These are phyloP conservation scores for Solanum appendiculatum DNA, from an alignment of 257 asterid genomes.

Conservation along the genomic window DNA sequence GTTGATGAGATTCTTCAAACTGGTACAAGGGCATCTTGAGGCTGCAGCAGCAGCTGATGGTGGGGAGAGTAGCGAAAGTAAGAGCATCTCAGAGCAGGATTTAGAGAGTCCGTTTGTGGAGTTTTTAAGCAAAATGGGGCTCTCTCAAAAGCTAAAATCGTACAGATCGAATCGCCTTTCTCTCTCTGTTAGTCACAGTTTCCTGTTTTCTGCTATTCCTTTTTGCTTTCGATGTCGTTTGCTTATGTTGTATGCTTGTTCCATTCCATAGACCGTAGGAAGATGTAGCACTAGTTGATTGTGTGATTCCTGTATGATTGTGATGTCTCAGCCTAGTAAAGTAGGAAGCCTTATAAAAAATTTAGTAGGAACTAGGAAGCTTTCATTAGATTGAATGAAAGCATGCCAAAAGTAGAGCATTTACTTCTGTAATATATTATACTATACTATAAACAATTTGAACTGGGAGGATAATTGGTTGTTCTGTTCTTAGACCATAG, in stretches of 20 bases:
- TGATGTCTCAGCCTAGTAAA: not conserved
- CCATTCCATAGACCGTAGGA: not conserved
- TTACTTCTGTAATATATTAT: not conserved
- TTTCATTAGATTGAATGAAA: not conserved
- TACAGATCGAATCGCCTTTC: slow-evolving; percentile 33
- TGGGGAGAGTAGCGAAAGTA: slow-evolving; percentile 11
- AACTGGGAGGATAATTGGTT: not conserved
- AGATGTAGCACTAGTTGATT: not conserved
- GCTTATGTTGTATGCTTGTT: not conserved
- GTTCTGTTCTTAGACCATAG: not conserved
- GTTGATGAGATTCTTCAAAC: slow-evolving; percentile 82
- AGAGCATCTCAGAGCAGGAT: slow-evolving; percentile 52
- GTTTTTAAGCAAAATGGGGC: slow-evolving; percentile 51
- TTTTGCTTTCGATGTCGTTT: not conserved
- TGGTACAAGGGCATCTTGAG: slow-evolving; percentile 58
- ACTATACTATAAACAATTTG: not conserved
- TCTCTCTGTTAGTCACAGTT: not conserved
- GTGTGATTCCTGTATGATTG: not conserved
- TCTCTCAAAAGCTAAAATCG: slow-evolving; percentile 81
- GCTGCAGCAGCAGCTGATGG: not conserved
- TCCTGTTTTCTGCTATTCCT: not conserved
- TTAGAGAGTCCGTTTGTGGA: slow-evolving; percentile 67
- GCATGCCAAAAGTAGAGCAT: not conserved
- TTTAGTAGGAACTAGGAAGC: not conserved
- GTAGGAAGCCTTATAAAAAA: not conserved